Evolutionary conservation across 495 filamentous ascomycete genomes (phyloP).

Genomic region (Penicillium coprophilum): DNA sequence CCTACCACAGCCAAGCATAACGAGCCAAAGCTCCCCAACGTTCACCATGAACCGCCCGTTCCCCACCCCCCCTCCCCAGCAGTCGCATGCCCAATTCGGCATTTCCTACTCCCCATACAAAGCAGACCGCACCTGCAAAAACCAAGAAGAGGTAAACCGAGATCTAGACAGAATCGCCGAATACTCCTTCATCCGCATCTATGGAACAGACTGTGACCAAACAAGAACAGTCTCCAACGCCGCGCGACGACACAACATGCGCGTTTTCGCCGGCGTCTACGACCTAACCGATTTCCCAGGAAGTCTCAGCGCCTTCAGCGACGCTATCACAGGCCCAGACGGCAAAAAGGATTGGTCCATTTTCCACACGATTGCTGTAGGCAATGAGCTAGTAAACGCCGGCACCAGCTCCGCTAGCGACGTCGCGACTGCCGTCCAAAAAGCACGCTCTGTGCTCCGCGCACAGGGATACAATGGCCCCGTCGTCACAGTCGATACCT

Average conservation of each 20-base stretch:
- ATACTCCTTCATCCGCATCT: constrained; percentile 69
- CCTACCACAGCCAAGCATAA: neutral
- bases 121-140: constrained; percentile 63
- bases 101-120: constrained; percentile 78
- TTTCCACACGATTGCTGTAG: constrained; percentile 71
- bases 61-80: constrained; percentile 9
- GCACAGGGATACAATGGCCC: constrained; percentile 66
- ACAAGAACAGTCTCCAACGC: constrained; percentile 58
- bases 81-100: constrained; percentile 39
- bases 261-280: constrained; percentile 73
- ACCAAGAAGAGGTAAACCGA: constrained; percentile 54
- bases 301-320: constrained; percentile 54
- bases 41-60: constrained; percentile 1
- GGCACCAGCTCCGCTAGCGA: constrained; percentile 50
- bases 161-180: constrained; percentile 58
- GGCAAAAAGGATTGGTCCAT: constrained; percentile 54
- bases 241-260: constrained; percentile 56
- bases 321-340: constrained; percentile 43
- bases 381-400: constrained; percentile 77
- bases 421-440: constrained; percentile 54
- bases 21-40: neutral
- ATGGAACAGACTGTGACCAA: constrained; percentile 79
- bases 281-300: constrained; percentile 56
- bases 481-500: constrained; percentile 79
- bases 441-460: constrained; percentile 57